Evolutionary conservation across 495 filamentous ascomycete genomes (phyloP).

Genomic region (Penicillium dipodomyicola): DNA sequence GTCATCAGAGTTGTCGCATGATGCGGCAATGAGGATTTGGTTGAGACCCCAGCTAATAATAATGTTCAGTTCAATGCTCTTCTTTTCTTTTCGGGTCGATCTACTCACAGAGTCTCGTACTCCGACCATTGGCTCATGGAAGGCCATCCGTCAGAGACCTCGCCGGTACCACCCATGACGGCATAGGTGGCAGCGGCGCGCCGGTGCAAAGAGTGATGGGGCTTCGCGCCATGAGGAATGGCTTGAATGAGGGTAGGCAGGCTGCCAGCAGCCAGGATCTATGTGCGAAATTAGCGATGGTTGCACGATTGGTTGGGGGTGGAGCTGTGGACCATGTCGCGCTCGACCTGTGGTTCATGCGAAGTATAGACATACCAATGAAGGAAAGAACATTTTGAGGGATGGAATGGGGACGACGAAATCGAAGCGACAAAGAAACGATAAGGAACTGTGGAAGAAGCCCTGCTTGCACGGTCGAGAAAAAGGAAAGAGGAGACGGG

Average conservation of each 20-base stretch:
- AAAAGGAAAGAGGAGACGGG: constrained; percentile 2
- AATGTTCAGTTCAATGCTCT: neutral
- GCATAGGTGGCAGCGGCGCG: constrained; percentile 18
- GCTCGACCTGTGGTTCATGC: neutral
- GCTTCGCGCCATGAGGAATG: constrained; percentile 16
- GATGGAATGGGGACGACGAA: constrained; percentile 22
- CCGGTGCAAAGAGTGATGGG: constrained; percentile 22
- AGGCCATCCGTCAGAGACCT: constrained; percentile 26
- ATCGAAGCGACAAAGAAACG: constrained; percentile 18
- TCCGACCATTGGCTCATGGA: constrained; percentile 15
- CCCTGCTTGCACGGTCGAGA: constrained; percentile 26
- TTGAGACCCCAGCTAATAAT: constrained; percentile 42
- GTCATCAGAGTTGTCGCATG: constrained; percentile 45
- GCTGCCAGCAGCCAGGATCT: constrained; percentile 36
- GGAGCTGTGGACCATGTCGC: neutral
- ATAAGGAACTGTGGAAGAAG: constrained; percentile 21
- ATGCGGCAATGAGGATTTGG: constrained; percentile 36
- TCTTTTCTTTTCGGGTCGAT: neutral
- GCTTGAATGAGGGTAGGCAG: constrained; percentile 24
- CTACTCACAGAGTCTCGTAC: constrained; percentile 23
- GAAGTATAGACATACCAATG: constrained; percentile 22
- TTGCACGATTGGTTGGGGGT: neutral
- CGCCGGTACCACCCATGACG: constrained; percentile 25
- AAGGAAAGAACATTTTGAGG: constrained; percentile 27
- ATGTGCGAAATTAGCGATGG: neutral